Evolutionary conservation across 805 yeast species (phyloP).

Genomic region (Monosporozyma solicola): DNA sequence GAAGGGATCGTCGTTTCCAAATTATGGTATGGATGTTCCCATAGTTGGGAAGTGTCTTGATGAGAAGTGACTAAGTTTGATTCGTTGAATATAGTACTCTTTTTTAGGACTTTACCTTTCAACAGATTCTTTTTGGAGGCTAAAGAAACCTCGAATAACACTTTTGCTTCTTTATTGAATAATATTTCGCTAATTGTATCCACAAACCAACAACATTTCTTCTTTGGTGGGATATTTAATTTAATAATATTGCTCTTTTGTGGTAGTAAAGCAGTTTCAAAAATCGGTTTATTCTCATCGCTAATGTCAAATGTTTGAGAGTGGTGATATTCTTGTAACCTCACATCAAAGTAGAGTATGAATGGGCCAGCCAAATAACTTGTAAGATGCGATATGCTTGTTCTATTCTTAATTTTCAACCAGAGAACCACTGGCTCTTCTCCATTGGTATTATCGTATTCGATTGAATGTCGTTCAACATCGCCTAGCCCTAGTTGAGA

Average conservation of each 20-base stretch:
- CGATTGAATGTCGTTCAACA: slow-evolving; percentile 44
- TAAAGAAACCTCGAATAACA: slow-evolving; percentile 52
- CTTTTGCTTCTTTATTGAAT: slow-evolving; percentile 50
- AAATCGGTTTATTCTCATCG: slow-evolving; percentile 60
- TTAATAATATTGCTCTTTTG: slow-evolving; percentile 58
- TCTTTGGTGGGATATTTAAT: slow-evolving; percentile 52
- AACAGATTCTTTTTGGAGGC: background rate
- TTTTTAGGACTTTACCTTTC: background rate
- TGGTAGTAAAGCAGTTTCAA: slow-evolving; percentile 60
- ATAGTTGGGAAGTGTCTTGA: slow-evolving; percentile 52
- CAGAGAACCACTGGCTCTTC: slow-evolving; percentile 30
- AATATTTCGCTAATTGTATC: slow-evolving; percentile 65
- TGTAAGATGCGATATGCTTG: slow-evolving; percentile 42
- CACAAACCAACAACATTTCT: slow-evolving; percentile 55
- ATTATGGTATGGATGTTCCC: slow-evolving; percentile 47
- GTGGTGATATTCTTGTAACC: slow-evolving; percentile 44
- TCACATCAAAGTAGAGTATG: slow-evolving; percentile 59
- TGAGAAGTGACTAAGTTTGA: slow-evolving; percentile 38
- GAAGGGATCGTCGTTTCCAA: slow-evolving; percentile 40
- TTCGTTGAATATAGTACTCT: slow-evolving; percentile 16
- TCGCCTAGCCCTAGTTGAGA: slow-evolving; percentile 38
- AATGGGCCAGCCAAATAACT: slow-evolving; percentile 72
- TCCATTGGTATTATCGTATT: slow-evolving; percentile 14
- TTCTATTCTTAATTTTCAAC: slow-evolving; percentile 54
- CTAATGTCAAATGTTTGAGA: slow-evolving; percentile 46